Percentiles rank a stretch among this genome's conserved stretches.
Conservation (phyloP, 2,329 filamentous ascomycete genomes). For the Pyricularia grisea region DNA sequence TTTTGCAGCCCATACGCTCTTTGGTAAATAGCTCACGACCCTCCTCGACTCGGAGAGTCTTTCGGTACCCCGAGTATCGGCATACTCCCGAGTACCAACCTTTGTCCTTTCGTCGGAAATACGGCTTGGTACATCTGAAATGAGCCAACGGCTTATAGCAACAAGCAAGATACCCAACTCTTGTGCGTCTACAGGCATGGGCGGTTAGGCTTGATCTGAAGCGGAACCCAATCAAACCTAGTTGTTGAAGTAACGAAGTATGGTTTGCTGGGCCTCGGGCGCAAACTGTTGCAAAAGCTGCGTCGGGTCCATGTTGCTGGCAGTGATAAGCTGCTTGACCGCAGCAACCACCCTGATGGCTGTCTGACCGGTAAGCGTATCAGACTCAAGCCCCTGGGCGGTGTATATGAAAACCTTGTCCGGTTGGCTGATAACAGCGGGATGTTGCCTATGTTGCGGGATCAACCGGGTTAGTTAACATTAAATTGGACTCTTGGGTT, state of each 20-base stretch:
- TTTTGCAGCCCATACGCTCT: background rate
- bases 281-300: constrained; percentile 67
- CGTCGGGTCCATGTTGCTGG: constrained; percentile 65
- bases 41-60: background rate
- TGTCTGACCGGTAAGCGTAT: constrained; percentile 79
- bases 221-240: constrained; percentile 1
- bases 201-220: background rate
- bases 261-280: constrained; percentile 70
- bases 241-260: constrained; percentile 61
- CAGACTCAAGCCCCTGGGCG: constrained; percentile 80
- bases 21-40: background rate
- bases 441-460: constrained; percentile 59
- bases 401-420: constrained; percentile 78
- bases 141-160: background rate
- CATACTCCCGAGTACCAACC: background rate
- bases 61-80: background rate
- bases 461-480: background rate
- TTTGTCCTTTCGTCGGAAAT: background rate
- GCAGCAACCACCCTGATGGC: constrained; percentile 67
- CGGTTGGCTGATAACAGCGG: constrained; percentile 66
- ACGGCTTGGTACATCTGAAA: background rate
- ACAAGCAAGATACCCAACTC: background rate
- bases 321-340: constrained; percentile 67
- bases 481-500: background rate
- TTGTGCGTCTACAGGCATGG: background rate